Conservation (phyloP, 2,329 filamentous ascomycete species). For the Hymenoscyphus linearis region DNA sequence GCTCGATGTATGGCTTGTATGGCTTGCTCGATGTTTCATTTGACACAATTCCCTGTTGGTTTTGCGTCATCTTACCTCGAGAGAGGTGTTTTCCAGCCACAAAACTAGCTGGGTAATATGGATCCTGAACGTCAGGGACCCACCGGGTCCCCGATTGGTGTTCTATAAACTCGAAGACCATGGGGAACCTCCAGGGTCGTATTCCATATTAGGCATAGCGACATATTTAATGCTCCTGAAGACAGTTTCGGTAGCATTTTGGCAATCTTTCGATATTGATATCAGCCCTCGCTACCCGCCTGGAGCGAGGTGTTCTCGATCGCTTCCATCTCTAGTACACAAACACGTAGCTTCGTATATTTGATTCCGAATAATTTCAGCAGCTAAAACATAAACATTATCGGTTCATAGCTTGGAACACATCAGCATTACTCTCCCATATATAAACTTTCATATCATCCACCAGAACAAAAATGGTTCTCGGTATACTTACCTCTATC, state of each 20-base stretch:
- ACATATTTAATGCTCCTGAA: background rate
- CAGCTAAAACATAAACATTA: background rate
- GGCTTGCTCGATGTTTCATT: constrained; percentile 4
- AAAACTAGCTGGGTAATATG: background rate
- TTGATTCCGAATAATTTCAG: background rate
- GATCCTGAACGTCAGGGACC: background rate
- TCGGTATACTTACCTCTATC: constrained; percentile 30
- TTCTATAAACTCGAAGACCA: background rate
- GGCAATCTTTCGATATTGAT: background rate
- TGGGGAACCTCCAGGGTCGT: background rate
- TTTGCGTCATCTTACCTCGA: constrained; percentile 8
- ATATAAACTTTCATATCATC: background rate
- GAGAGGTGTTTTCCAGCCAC: background rate
- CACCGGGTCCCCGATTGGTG: background rate
- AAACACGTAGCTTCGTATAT: background rate
- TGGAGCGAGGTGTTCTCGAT: background rate
- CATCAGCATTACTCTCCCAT: background rate
- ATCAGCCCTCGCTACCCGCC: background rate
- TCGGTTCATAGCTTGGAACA: background rate
- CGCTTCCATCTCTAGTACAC: background rate
- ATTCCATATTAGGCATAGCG: background rate
- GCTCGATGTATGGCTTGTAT: background rate
- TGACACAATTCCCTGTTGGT: background rate
- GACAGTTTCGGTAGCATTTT: background rate
- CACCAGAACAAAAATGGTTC: constrained; percentile 18